Conservation (phyloP, 192 early-diverging fungal genomes). For the Mortierella claussenii region DNA sequence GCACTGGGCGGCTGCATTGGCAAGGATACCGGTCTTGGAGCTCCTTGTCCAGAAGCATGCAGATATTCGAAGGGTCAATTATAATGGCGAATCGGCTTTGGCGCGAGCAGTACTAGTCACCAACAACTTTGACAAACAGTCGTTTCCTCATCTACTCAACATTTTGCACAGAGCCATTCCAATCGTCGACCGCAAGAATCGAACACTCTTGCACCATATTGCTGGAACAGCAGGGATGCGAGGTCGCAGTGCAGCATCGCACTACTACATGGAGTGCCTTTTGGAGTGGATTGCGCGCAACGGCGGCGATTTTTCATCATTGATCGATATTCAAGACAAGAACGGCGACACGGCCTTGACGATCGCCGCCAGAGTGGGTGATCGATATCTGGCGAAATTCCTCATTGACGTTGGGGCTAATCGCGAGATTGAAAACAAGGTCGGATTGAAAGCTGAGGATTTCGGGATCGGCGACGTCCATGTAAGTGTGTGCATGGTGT, state of each 20-base stretch:
- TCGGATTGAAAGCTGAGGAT: constrained; percentile 82
- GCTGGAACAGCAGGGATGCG: constrained; percentile 74
- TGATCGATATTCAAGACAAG: constrained; percentile 74
- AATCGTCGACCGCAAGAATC: constrained; percentile 74
- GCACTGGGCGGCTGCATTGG: constrained; percentile 97
- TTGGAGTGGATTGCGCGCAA: constrained; percentile 72
- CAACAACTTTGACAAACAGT: constrained; percentile 83
- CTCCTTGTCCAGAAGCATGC: constrained; percentile 83
- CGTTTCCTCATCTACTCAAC: constrained; percentile 80
- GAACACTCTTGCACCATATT: constrained; percentile 94
- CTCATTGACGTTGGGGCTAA: constrained; percentile 85
- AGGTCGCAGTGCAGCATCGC: constrained; percentile 70
- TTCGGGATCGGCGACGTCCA: constrained; percentile 61
- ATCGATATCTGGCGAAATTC: constrained; percentile 72
- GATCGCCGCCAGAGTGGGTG: constrained; percentile 84
- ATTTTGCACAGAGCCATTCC: constrained; percentile 78
- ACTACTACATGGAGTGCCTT: constrained; percentile 93
- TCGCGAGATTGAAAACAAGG: constrained; percentile 72
- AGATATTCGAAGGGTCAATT: constrained; percentile 75
- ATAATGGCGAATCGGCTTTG: constrained; percentile 87
- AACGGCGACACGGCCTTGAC: constrained; percentile 90
- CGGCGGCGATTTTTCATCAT: constrained; percentile 54
- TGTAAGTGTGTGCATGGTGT: constrained; percentile 9
- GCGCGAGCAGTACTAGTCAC: constrained; percentile 89
- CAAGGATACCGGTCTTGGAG: constrained; percentile 76